phyloP scores from a whole-genome alignment of 2,329 filamentous ascomycete genomes.

The Thelonectria discophora region DNA sequence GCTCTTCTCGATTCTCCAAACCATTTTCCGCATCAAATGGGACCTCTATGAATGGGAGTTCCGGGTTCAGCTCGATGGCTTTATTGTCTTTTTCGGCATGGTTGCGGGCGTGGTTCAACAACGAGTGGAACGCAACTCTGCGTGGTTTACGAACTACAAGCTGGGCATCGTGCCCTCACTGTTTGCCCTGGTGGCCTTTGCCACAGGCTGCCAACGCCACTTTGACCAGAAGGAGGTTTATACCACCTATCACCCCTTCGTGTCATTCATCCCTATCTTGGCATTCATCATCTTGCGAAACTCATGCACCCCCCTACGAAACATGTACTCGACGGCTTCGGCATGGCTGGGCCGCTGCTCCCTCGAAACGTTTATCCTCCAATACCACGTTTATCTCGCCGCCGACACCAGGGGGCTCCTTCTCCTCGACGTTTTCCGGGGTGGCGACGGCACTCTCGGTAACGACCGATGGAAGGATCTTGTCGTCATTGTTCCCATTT shows the following conservation, averaged over 20 bases:
- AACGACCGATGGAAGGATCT: slow-evolving; percentile 41
- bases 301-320: slow-evolving; percentile 28
- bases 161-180: slow-evolving; percentile 33
- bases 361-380: slow-evolving; percentile 67
- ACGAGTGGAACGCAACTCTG: slow-evolving; percentile 28
- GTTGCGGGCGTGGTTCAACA: slow-evolving; percentile 46
- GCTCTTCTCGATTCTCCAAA: slow-evolving; percentile 44
- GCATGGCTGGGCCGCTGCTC: slow-evolving; percentile 65
- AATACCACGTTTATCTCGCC: slow-evolving; percentile 70
- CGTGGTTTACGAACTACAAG: slow-evolving; percentile 35
- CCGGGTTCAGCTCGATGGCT: slow-evolving; percentile 61
- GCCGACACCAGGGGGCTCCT: slow-evolving; percentile 65
- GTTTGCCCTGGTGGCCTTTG: slow-evolving; percentile 46
- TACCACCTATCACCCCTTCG: slow-evolving; percentile 60
- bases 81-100: slow-evolving; percentile 66
- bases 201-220: slow-evolving; percentile 12
- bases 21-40: slow-evolving; percentile 59
- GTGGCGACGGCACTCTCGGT: slow-evolving; percentile 36
- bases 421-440: slow-evolving; percentile 39
- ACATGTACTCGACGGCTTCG: slow-evolving; percentile 49
- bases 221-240: slow-evolving; percentile 46
- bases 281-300: slow-evolving; percentile 63
- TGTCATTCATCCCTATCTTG: slow-evolving; percentile 64
- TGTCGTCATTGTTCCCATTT: slow-evolving; percentile 39
- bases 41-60: slow-evolving; percentile 59